Conservation (phyloP, 1,284 basidiomycete species). For the Vanrija humicola region DNA sequence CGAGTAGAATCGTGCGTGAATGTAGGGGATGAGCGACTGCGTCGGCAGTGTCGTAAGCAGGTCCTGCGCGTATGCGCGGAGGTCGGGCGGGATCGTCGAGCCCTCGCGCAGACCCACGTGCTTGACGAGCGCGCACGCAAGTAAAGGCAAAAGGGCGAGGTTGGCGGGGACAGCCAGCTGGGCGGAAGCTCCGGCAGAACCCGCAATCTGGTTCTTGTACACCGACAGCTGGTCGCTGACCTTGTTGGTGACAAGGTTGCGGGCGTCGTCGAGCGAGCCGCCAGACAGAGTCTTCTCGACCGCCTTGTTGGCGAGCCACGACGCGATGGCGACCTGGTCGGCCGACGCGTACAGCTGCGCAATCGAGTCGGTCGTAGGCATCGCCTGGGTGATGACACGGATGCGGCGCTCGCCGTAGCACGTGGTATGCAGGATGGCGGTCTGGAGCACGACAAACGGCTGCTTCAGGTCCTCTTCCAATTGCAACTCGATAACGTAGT, state of each 20-base stretch:
- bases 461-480: constrained; percentile 92
- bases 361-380: constrained; percentile 88
- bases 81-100: constrained; percentile 91
- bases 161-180: constrained; percentile 90
- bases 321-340: constrained; percentile 88
- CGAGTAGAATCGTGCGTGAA: constrained; percentile 92
- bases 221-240: constrained; percentile 84
- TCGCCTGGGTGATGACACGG: constrained; percentile 86
- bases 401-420: constrained; percentile 95
- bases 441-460: constrained; percentile 94
- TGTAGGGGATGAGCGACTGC: constrained; percentile 86
- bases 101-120: constrained; percentile 94
- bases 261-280: constrained; percentile 74
- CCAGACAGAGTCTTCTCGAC: constrained; percentile 87
- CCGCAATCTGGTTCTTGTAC: constrained; percentile 96
- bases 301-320: constrained; percentile 91
- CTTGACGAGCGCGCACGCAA: constrained; percentile 86
- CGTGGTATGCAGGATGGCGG: constrained; percentile 92
- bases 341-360: constrained; percentile 93
- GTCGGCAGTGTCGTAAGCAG: constrained; percentile 87
- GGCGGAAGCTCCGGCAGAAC: constrained; percentile 86
- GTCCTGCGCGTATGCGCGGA: constrained; percentile 91
- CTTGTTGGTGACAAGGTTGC: constrained; percentile 86
- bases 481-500: constrained; percentile 94
- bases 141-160: constrained; percentile 85